A percentile compares a stretch with the other conserved stretches of the same genome.
Evolutionary conservation across 345 rosid species (phyloP).

Genomic region (Gossypium bickii): DNA sequence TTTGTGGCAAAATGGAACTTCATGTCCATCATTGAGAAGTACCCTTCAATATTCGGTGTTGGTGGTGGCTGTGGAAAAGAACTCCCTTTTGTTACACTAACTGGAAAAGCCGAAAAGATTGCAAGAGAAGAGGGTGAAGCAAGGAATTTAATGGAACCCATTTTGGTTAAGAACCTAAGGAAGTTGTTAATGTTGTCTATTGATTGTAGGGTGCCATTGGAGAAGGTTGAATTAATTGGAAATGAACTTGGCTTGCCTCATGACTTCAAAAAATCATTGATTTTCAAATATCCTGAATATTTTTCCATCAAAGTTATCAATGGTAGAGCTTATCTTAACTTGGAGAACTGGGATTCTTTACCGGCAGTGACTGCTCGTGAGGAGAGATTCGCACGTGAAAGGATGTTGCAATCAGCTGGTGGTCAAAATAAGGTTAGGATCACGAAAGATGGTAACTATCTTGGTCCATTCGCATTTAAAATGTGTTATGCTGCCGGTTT

Average conservation of each 20-base stretch:
- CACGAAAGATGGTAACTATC: conserved; percentile 72
- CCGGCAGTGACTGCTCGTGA: conserved; percentile 66
- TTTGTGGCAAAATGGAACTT: conserved; percentile 90
- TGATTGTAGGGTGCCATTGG: conserved; percentile 73
- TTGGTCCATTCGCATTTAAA: conserved; percentile 64
- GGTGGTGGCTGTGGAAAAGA: conserved; percentile 50
- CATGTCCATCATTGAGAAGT: conserved; percentile 72
- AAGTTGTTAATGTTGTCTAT: conserved; percentile 83
- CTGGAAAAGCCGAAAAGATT: conserved; percentile 60
- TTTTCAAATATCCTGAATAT: conserved; percentile 64
- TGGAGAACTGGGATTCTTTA: conserved; percentile 92
- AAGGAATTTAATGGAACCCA: conserved; percentile 62
- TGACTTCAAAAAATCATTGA: conserved; percentile 50
- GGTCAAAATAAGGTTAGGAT: conserved; percentile 50
- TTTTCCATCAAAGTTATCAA: conserved; percentile 58
- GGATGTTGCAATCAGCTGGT: conserved; percentile 26
- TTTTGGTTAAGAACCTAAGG: conserved; percentile 67
- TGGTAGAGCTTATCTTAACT: conserved; percentile 55
- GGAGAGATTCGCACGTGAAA: conserved; percentile 41
- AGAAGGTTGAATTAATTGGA: conserved; percentile 62
- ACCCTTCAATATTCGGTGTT: conserved; percentile 65
- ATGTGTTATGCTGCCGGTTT: conserved; percentile 66
- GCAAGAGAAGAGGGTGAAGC: conserved; percentile 51
- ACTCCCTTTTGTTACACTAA: conserved; percentile 60
- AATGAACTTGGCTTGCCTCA: conserved; percentile 72